Evolutionary conservation across 441 rosid species (phyloP).

Genomic region (Melastoma candidum): DNA sequence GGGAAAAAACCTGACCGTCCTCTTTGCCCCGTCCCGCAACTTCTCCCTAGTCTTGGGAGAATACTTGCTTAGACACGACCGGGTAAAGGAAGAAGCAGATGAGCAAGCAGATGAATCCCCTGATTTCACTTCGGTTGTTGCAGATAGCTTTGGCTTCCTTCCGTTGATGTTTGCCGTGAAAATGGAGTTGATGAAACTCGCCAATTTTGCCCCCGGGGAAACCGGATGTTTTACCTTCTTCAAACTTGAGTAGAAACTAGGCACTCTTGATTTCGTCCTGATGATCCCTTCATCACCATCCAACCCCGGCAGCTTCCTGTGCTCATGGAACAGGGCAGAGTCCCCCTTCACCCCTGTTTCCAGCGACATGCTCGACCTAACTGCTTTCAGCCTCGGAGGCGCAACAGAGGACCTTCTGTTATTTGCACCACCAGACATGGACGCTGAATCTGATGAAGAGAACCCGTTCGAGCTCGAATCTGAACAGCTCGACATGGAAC

Average conservation of each 20-base stretch:
- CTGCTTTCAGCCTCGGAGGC: constrained; percentile 37
- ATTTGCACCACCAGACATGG: constrained; percentile 28
- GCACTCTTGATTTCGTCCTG: constrained; percentile 49
- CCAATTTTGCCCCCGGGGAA: constrained; percentile 70
- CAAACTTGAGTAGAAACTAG: constrained; percentile 39
- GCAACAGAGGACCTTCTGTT: constrained; percentile 21
- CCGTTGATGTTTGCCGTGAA: constrained; percentile 31
- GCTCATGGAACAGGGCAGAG: background rate
- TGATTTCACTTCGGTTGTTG: constrained; percentile 27
- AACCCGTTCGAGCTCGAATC: constrained; percentile 13
- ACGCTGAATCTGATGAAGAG: constrained; percentile 14
- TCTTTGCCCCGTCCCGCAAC: constrained; percentile 43
- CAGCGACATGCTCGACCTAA: constrained; percentile 25
- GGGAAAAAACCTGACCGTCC: constrained; percentile 62
- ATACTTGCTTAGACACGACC: constrained; percentile 63
- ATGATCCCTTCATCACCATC: constrained; percentile 19
- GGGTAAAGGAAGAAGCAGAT: constrained; percentile 71
- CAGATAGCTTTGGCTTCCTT: constrained; percentile 39
- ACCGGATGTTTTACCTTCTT: constrained; percentile 78
- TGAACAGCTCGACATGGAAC: constrained; percentile 16
- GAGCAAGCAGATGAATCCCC: constrained; percentile 49
- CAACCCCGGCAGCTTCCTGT: background rate
- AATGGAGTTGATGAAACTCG: constrained; percentile 67
- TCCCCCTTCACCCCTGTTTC: constrained; percentile 1
- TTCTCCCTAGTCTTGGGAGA: constrained; percentile 39